Conservation (phyloP, 176 grass and related monocot genomes). For the Themeda triandra region DNA sequence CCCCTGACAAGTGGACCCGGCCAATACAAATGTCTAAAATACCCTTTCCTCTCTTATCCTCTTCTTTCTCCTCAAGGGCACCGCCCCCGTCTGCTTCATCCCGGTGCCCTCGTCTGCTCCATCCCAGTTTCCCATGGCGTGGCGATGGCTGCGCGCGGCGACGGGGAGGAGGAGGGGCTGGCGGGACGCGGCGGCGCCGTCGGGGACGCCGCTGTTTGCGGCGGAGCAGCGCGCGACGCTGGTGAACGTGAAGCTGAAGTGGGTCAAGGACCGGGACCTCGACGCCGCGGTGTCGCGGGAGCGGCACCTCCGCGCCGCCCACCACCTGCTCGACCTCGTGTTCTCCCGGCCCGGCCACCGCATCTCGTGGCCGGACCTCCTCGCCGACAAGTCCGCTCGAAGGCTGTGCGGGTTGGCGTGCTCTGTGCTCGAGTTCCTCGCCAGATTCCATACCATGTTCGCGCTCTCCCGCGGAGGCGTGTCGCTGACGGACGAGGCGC, state of each 20-base stretch:
- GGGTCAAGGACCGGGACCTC: constrained; percentile 64
- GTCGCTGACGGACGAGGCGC: constrained; percentile 45
- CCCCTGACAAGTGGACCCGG: too few species aligned
- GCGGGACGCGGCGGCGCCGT: constrained; percentile 17
- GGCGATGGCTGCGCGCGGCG: constrained; percentile 4
- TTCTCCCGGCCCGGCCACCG: constrained; percentile 37
- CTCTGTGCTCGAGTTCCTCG: constrained; percentile 39
- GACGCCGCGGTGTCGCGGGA: constrained; percentile 48
- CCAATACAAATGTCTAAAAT: too few species aligned
- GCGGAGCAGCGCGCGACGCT: constrained; percentile 52
- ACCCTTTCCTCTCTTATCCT: too few species aligned
- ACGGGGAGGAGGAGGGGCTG: constrained; percentile 17
- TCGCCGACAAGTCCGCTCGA: constrained; percentile 24
- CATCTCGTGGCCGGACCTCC: constrained; percentile 32
- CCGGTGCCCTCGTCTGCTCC: too few species aligned
- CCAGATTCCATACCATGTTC: constrained; percentile 54
- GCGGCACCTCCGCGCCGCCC: constrained; percentile 56
- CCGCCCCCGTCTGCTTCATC: too few species aligned
- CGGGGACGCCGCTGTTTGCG: constrained; percentile 5
- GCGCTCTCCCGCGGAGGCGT: constrained; percentile 10
- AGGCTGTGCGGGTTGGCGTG: constrained; percentile 21
- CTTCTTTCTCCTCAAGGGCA: too few species aligned
- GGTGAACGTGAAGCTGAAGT: constrained; percentile 67
- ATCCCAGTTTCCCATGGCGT: constrained; percentile 32
- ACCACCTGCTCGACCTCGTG: constrained; percentile 78